Percentiles rank a stretch among this genome's conserved stretches.
Conservation (phyloP, 306 rosid species). For the Argentina anserina region DNA sequence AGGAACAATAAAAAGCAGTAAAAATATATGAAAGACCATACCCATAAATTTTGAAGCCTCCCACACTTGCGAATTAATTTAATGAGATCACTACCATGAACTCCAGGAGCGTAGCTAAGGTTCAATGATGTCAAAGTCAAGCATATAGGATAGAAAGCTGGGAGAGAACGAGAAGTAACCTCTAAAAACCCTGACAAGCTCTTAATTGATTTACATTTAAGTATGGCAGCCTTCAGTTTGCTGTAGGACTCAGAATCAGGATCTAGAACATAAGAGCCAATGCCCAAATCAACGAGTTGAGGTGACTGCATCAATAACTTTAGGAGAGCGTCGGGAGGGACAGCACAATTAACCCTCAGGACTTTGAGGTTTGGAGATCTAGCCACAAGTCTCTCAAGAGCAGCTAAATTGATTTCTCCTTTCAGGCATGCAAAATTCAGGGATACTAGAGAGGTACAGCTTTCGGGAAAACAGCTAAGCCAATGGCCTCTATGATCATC, state of each 20-base stretch:
- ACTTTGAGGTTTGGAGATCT: slow-evolving; percentile 84
- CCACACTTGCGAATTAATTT: slow-evolving; percentile 50
- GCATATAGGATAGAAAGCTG: slow-evolving; percentile 64
- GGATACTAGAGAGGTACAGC: slow-evolving; percentile 70
- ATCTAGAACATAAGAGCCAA: slow-evolving; percentile 61
- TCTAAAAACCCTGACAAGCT: slow-evolving; percentile 89
- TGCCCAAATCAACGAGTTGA: slow-evolving; percentile 72
- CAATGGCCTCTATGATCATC: slow-evolving; percentile 81
- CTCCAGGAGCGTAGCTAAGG: slow-evolving; percentile 85
- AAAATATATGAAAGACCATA: slow-evolving; percentile 20
- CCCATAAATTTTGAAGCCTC: slow-evolving; percentile 87
- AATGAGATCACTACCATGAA: slow-evolving; percentile 52
- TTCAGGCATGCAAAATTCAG: slow-evolving; percentile 90
- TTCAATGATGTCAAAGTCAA: slow-evolving; percentile 65
- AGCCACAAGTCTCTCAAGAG: slow-evolving; percentile 83
- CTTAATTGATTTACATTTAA: slow-evolving; percentile 58
- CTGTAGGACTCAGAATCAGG: slow-evolving; percentile 42
- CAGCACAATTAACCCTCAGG: slow-evolving; percentile 65
- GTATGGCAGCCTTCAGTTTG: slow-evolving; percentile 43
- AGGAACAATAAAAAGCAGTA: background rate
- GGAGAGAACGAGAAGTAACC: slow-evolving; percentile 58
- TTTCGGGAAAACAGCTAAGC: slow-evolving; percentile 89
- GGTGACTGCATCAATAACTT: slow-evolving; percentile 64
- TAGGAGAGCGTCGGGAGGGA: slow-evolving; percentile 58
- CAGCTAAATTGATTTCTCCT: slow-evolving; percentile 64